Base-by-base conservation (phyloP, 2,329 filamentous ascomycete species). In the Blastomyces parvus region DNA sequence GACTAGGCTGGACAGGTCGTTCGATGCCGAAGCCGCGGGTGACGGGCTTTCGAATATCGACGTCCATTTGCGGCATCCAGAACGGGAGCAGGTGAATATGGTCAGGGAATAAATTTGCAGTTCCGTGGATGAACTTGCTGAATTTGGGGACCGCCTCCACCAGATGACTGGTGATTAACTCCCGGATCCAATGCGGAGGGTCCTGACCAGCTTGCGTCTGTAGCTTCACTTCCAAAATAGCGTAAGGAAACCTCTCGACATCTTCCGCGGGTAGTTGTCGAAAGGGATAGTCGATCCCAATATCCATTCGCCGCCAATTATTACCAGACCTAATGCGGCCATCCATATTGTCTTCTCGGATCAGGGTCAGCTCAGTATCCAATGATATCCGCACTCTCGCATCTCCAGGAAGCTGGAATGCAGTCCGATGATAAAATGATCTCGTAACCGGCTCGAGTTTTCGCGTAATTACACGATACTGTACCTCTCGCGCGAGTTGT, bases 111-210 rank as follows among this genome's bases (percentile, higher is more conserved):
- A 99, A 79, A 13, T 86, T 89, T 11, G 93, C 93, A 1, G 88
- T 91, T 64, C 94, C 94, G 75, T 99, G 94, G 64, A 99, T 97
- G 75, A 97, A 99, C 78, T 99, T 99, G 72, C 91, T 97, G 77
- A 97, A 99, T 74, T 99, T 99, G 66, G 94, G 94, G 2, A 99
- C 92, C n/a, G 94, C 92, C 78, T 99, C 94, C 1, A 99, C 94
- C 19, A 99, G 83, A 78, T 99, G 94, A 66, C 91, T 96, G 14
- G 90, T 84, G 55, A 91, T 96, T 60, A 99, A 83, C 73, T 97
- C 91, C 27, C 91, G 88, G 69, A 99, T 93, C 94, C 94, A 99
- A 72, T 95, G 89, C 0, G 94, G 94, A 17, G 94, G 91, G 72
- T 97, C 91, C 75, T 97, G 92, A 48, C 94, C 94, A 63, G 89